Base-by-base conservation (phyloP, 257 asterid genomes). In the Solanum lycopersicoides region DNA sequence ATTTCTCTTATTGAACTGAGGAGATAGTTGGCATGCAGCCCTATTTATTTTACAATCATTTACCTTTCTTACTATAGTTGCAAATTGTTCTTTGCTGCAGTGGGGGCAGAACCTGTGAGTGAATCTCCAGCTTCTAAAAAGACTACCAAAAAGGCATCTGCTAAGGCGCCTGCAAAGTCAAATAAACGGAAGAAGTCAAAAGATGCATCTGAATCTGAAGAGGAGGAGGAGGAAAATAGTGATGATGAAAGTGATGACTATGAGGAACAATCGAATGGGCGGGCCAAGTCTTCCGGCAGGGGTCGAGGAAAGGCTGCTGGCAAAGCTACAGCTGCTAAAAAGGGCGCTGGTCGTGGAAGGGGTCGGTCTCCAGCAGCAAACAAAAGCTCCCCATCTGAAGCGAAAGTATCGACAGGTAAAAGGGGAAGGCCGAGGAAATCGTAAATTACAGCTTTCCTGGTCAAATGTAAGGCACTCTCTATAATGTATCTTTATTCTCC, bases 391-490 rank as follows among this genome's bases (percentile, higher is more conserved):
- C 65, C 56, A 44, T 77, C 74, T 87, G 88, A 92, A 56, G 88
- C 82, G 44, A 91, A 90, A 82, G 91, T 85, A 88, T 86, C 79
- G 18, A 25, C 94, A 0, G 97, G 98, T 34, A 91, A 88, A 91
- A 91, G 98, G 82, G 99, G 99, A 87, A 89, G 98, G 80, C 98
- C 98, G 7, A 90, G 88, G 90, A 94, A 94, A 86, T 56, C 93
- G 41, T 34, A 34, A 92, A 93, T 59, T 50, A 10, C 25, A 82
- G 75, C 89, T 82, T 59, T 87, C 59, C 84, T 86, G 75, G 59
- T 41, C 42, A 20, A 6, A 9, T 9, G 39, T 12, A 69, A 44
- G 25, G 21, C 35, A 37, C 89, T 60, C 30, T 60, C 21, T 37
- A 59, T 47, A 45, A 32, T 86, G 84, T 73, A 86, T 30, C 37